Evolutionary conservation across 2,329 filamentous ascomycete species (phyloP).

Genomic region (Orbilia blumenaviensis): DNA sequence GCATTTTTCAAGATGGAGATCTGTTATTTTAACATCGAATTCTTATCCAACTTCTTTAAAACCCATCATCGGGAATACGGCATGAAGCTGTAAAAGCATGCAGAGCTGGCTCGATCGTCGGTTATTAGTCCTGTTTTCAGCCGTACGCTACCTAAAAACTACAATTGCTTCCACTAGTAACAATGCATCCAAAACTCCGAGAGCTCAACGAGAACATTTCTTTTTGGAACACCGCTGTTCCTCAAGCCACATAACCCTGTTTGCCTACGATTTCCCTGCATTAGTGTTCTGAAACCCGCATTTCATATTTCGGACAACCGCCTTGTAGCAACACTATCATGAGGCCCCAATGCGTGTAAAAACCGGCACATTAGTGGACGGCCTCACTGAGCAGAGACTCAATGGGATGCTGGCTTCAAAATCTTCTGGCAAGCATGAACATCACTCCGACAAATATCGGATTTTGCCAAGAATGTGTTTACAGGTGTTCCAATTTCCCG

Average conservation of each 20-base stretch:
- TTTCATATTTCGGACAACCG: too few species aligned
- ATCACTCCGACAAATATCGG: background rate
- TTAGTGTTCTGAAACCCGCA: too few species aligned
- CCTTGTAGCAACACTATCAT: too few species aligned
- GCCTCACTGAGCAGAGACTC: background rate
- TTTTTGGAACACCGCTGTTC: background rate
- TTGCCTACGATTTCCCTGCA: background rate
- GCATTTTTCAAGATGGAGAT: too few species aligned
- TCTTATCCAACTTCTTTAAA: too few species aligned
- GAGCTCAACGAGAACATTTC: background rate
- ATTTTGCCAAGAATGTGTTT: background rate
- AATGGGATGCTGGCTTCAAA: background rate
- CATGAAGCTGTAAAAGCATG: background rate
- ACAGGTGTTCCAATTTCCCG: background rate
- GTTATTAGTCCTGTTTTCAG: background rate
- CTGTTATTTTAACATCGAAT: too few species aligned
- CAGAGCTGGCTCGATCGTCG: background rate
- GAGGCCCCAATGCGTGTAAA: background rate
- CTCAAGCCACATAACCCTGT: background rate
- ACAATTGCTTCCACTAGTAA: background rate
- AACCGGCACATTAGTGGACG: background rate
- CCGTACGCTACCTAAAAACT: background rate
- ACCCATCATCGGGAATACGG: background rate
- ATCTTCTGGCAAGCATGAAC: background rate
- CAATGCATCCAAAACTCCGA: background rate